A percentile compares a stretch with the other conserved stretches of the same genome.
Evolutionary conservation across 2,329 filamentous ascomycete genomes (phyloP).

Genomic region (Myriosclerotinia scirpicola): DNA sequence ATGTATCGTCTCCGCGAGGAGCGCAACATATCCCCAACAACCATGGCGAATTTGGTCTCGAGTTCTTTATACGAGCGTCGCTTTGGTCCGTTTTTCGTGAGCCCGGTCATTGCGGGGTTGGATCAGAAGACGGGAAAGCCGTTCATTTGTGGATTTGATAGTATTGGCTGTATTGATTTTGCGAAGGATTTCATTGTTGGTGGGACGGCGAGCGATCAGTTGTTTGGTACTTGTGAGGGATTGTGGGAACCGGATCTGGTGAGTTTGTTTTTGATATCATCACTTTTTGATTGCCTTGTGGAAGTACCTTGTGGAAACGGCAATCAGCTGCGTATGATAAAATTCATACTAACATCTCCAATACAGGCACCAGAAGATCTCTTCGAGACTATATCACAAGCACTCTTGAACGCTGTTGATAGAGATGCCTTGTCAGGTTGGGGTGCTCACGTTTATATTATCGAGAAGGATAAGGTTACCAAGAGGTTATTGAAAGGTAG

Average conservation of each 20-base stretch:
- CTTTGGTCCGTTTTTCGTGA: slow-evolving; percentile 96
- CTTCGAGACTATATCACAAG: slow-evolving; percentile 97
- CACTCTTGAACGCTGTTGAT: slow-evolving; percentile 92
- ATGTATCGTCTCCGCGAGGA: slow-evolving; percentile 99
- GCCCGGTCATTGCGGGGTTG: slow-evolving; percentile 89
- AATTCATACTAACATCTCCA: slow-evolving; percentile 14
- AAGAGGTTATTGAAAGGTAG: slow-evolving; percentile 97
- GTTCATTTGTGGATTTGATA: slow-evolving; percentile 99
- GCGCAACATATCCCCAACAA: slow-evolving; percentile 89
- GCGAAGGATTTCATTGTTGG: slow-evolving; percentile 99
- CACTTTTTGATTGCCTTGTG: background rate
- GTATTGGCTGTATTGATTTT: slow-evolving; percentile 98
- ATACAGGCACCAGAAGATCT: slow-evolving; percentile 81
- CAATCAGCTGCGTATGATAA: background rate
- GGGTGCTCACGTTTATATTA: slow-evolving; percentile 98
- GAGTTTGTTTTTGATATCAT: slow-evolving; percentile 42
- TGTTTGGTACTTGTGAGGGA: slow-evolving; percentile 98
- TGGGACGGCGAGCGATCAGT: slow-evolving; percentile 92
- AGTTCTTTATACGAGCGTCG: slow-evolving; percentile 89
- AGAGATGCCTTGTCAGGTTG: slow-evolving; percentile 95
- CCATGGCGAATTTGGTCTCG: slow-evolving; percentile 93
- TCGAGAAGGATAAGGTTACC: slow-evolving; percentile 99
- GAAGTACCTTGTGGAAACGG: background rate
- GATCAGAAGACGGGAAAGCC: slow-evolving; percentile 92
- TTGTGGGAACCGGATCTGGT: slow-evolving; percentile 98